phyloP scores from a whole-genome alignment of 352 stramenopile species.

The Globisporangium polare region DNA sequence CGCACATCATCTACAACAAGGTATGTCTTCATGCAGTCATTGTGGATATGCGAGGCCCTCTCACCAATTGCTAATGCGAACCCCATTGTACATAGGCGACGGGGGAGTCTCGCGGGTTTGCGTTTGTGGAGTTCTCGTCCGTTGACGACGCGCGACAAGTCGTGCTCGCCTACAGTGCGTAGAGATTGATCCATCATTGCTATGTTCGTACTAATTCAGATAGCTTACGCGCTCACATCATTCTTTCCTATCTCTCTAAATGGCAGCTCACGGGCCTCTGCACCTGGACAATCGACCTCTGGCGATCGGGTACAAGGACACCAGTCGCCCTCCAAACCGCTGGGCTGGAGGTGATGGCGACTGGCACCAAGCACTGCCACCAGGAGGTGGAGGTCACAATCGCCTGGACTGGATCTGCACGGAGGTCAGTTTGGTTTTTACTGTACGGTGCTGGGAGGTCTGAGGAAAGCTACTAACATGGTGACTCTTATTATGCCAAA shows the following conservation, averaged over 20 bases:
- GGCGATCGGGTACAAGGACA: conserved; percentile 47
- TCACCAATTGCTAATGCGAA: not conserved
- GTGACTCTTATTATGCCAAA: not conserved
- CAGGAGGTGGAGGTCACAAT: not conserved
- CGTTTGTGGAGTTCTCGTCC: conserved; percentile 70
- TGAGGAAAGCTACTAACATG: not conserved
- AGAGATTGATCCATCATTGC: too few species aligned
- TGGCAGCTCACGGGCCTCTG: conserved; percentile 46
- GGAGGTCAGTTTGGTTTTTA: conserved; percentile 26
- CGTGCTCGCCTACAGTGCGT: conserved; percentile 54
- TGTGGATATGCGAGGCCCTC: not conserved
- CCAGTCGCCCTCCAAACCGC: conserved; percentile 18
- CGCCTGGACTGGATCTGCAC: conserved; percentile 72
- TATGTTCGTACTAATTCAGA: too few species aligned
- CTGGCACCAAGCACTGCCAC: not conserved
- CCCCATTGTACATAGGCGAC: conserved; percentile 28
- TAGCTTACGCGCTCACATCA: not conserved
- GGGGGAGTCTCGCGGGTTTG: conserved; percentile 68
- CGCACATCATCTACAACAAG: conserved; percentile 66
- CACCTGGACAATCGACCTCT: conserved; percentile 42
- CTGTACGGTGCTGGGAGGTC: not conserved
- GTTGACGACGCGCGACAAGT: conserved; percentile 50
- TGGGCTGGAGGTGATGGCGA: conserved; percentile 11
- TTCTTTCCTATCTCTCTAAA: not conserved
- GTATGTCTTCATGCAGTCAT: conserved; percentile 20